Evolutionary conservation across 345 rosid species (phyloP), one percentile per base, ranked within the genome.

Genomic region (Sonneratia alba): DNA sequence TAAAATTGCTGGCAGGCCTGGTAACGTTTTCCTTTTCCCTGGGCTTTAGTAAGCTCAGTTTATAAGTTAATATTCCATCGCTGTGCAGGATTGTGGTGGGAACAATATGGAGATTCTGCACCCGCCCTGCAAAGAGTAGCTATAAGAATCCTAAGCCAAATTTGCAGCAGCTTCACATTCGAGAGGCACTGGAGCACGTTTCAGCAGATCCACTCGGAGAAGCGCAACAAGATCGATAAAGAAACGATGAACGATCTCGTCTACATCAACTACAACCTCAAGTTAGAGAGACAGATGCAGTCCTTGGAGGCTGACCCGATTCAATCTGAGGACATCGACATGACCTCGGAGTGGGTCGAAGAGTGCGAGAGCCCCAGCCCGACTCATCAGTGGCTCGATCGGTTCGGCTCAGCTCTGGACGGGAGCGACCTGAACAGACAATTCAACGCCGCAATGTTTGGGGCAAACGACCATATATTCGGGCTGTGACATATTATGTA

Each of bases 261-360:
- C 38, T 89, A 86, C 51, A 82, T 90, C 61, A 87, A 85, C 79
- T 89, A 86, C 83, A 92, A 92, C 72, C 94, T 92, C 67, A 90
- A 81, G 83, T 75, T 92, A 67, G 87, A 80, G 48, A 90, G 86
- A 78, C 87, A 80, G 68, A 84, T 79, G 85, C 82, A 75, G 70
- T 45, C 84, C n/a, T 16, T 67, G 21, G 98, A 92, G 79, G 75
- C 79, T 6, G 90, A 92, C 75, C 89, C 87, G 12, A 84, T 88
- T 70, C 90, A 77, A 32, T 70, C 76, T 34, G 95, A 90, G 4
- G 98, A 92, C 79, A 88, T 90, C 1, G 96, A 92, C 76, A 90
- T 90, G 98, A 88, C 92, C 66, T 92, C 95, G 3, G 98, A 92
- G 72, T 92, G 98, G 98, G 98, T 86, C 32, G 96, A 90, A 76